Evolutionary conservation across 2,329 filamentous ascomycete genomes (phyloP).

Genomic region (Graphilbum ipis-grandicollis): DNA sequence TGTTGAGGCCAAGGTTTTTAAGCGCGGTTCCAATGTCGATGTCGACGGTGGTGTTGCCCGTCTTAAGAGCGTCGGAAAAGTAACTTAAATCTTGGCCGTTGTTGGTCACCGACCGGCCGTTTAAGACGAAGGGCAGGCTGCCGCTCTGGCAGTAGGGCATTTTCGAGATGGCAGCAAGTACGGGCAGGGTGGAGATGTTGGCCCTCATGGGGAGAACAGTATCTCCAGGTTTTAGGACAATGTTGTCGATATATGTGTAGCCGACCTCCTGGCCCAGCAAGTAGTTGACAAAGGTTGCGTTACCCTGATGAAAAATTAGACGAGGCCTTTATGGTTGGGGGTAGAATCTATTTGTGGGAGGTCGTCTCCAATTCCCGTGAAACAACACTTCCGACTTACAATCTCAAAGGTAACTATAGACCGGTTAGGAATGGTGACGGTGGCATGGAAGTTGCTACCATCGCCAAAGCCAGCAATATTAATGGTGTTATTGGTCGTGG

Average conservation of each 20-base stretch:
- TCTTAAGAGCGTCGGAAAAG: conserved; percentile 35
- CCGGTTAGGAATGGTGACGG: conserved; percentile 43
- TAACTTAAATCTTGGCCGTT: conserved; percentile 35
- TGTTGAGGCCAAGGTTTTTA: conserved; percentile 14
- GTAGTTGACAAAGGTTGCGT: conserved; percentile 42
- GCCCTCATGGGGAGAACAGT: conserved; percentile 39
- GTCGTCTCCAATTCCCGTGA: too few species aligned
- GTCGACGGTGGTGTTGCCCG: conserved; percentile 30
- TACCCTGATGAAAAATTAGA: conserved; percentile 26
- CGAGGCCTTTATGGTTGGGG: too few species aligned
- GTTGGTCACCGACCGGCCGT: conserved; percentile 33
- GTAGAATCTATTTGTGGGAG: too few species aligned
- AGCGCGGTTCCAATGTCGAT: conserved; percentile 33
- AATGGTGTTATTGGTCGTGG: conserved; percentile 32
- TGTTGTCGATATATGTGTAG: conserved; percentile 36
- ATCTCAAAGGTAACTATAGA: conserved; percentile 48
- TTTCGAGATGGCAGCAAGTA: conserved; percentile 25
- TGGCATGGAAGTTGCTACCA: conserved; percentile 43
- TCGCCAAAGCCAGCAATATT: conserved; percentile 19
- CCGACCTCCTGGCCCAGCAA: conserved; percentile 35
- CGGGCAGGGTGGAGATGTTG: conserved; percentile 28
- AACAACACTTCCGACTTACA: too few species aligned
- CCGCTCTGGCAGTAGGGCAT: conserved; percentile 34
- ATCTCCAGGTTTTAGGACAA: conserved; percentile 39
- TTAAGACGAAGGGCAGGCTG: conserved; percentile 35